phyloP scores from a whole-genome alignment of 257 asterid species.

The Solanum dulcamara region DNA sequence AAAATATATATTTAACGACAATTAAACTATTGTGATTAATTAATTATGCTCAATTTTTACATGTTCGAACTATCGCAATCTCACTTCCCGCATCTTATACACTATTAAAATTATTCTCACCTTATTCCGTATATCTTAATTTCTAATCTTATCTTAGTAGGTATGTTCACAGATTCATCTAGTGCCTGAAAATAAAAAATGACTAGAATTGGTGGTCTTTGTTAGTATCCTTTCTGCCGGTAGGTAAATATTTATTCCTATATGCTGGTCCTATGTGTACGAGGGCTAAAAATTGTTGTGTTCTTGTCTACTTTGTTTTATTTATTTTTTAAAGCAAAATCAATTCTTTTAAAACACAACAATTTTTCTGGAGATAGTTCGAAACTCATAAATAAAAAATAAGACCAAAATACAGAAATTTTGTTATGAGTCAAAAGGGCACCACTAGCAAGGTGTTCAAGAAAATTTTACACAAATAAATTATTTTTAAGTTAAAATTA shows the following conservation, averaged over 20 bases:
- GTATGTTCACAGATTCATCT: neutral
- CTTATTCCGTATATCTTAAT: too few relatives aligned
- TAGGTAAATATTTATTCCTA: neutral
- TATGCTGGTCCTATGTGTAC: neutral
- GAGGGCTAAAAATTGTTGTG: neutral
- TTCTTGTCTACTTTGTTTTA: neutral
- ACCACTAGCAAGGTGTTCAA: too few relatives aligned
- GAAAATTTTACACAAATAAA: too few relatives aligned
- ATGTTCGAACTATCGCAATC: neutral
- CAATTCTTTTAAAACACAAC: neutral
- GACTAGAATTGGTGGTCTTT: neutral
- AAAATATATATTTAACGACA: too few relatives aligned
- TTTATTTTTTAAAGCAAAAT: neutral
- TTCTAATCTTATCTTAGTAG: neutral
- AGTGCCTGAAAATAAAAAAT: neutral
- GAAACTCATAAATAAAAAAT: neutral
- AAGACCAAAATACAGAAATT: too few relatives aligned
- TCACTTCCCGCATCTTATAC: neutral
- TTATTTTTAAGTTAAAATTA: too few relatives aligned
- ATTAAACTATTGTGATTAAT: too few relatives aligned
- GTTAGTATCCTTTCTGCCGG: neutral
- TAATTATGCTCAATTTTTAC: too few relatives aligned
- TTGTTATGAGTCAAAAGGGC: too few relatives aligned
- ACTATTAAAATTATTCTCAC: neutral
- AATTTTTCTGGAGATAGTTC: neutral